A percentile compares a stretch with the other conserved stretches of the same genome.
These are phyloP conservation scores for Penicillium ucsense DNA, from an alignment of 495 filamentous ascomycete genomes.

Conservation along the genomic window DNA sequence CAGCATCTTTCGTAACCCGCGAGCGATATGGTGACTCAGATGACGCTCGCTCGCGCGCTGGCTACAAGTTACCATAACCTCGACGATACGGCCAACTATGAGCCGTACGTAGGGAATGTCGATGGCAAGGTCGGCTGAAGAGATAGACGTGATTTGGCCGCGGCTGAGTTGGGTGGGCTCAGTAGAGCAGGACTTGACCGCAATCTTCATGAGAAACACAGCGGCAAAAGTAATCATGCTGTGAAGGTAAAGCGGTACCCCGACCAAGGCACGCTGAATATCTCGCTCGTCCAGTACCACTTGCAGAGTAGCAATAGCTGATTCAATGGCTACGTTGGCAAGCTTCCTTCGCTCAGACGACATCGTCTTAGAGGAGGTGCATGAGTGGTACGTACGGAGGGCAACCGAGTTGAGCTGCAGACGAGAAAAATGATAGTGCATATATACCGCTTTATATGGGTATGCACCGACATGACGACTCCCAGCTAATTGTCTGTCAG, in stretches of 20 bases:
- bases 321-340: constrained; percentile 45
- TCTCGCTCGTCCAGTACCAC: constrained; percentile 42
- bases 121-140: constrained; percentile 31
- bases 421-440: constrained; percentile 46
- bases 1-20: constrained; percentile 44
- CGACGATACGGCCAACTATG: constrained; percentile 35
- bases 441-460: constrained; percentile 41
- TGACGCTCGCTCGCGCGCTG: constrained; percentile 42
- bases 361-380: constrained; percentile 36
- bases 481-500: constrained; percentile 23
- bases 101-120: constrained; percentile 35
- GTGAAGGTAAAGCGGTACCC: constrained; percentile 44
- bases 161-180: constrained; percentile 12
- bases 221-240: constrained; percentile 49
- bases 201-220: constrained; percentile 46
- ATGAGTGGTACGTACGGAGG: constrained; percentile 43
- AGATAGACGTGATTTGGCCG: constrained; percentile 34
- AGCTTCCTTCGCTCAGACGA: constrained; percentile 43
- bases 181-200: constrained; percentile 33
- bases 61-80: constrained; percentile 40
- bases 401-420: constrained; percentile 50
- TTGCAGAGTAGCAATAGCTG: constrained; percentile 40
- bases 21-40: constrained; percentile 44
- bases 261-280: constrained; percentile 40
- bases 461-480: constrained; percentile 44